Conservation (phyloP, 2,329 filamentous ascomycete species). For the Penicillium expansum region DNA sequence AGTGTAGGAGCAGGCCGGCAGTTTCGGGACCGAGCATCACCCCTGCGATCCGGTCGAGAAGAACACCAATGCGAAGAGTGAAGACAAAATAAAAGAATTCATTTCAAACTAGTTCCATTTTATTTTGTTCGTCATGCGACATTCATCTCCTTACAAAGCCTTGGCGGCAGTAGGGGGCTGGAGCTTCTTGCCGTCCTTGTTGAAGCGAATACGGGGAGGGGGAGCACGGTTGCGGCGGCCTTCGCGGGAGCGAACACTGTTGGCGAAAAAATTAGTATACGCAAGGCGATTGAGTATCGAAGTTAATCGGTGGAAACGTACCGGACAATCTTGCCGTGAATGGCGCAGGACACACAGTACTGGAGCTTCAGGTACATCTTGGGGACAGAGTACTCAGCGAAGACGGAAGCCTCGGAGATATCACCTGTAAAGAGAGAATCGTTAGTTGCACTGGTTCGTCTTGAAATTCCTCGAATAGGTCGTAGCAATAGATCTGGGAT, state of each 20-base stretch:
- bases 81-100: constrained; percentile 39
- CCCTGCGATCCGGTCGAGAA: constrained; percentile 21
- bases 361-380: constrained; percentile 99
- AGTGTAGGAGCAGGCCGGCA: constrained; percentile 10
- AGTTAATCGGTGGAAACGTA: constrained; percentile 57
- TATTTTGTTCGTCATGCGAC: constrained; percentile 31
- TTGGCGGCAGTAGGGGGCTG: constrained; percentile 77
- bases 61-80: constrained; percentile 30
- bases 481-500: neutral
- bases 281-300: neutral
- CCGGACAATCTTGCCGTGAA: constrained; percentile 99
- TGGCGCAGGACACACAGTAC: constrained; percentile 99
- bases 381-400: constrained; percentile 97
- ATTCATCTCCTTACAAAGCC: constrained; percentile 46
- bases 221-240: constrained; percentile 99
- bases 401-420: constrained; percentile 99
- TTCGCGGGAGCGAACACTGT: constrained; percentile 91
- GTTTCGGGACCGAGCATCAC: constrained; percentile 11
- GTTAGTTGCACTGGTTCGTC: constrained; percentile 7
- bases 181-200: constrained; percentile 99
- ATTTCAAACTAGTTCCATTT: constrained; percentile 39
- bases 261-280: constrained; percentile 11
- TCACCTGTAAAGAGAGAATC: constrained; percentile 65
- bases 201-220: constrained; percentile 96
- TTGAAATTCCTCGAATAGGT: neutral